Percentiles rank a stretch among this genome's conserved stretches.
phyloP scores from a whole-genome alignment of 495 filamentous ascomycete genomes.

The Tuber indicum region DNA sequence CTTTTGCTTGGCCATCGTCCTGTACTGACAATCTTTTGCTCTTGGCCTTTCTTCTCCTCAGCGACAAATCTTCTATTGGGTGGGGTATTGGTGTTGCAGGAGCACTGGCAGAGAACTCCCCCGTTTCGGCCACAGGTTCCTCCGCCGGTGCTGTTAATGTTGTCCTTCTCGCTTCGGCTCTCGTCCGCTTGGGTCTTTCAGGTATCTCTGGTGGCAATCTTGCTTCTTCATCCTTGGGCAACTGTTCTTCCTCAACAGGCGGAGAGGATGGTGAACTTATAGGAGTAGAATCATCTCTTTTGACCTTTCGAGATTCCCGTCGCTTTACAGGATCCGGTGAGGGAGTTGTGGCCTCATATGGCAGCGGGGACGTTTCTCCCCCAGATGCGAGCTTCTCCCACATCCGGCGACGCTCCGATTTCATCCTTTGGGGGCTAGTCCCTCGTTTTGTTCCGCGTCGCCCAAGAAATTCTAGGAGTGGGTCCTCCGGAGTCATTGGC shows the following conservation, averaged over 20 bases:
- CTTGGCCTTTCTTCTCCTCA: conserved; percentile 17
- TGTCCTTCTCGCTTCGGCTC: conserved; percentile 21
- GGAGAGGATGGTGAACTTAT: conserved; percentile 19
- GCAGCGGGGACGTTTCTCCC: neutral
- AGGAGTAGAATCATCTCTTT: conserved; percentile 22
- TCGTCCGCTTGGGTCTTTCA: conserved; percentile 22
- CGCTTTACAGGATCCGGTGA: conserved; percentile 25
- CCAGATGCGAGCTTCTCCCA: neutral
- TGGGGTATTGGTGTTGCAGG: conserved; percentile 11
- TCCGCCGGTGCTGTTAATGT: conserved; percentile 2
- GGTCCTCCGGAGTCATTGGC: conserved; percentile 33
- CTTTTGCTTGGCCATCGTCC: neutral
- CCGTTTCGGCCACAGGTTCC: conserved; percentile 8
- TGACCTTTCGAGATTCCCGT: conserved; percentile 25
- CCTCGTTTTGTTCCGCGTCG: conserved; percentile 31
- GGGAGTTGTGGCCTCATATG: conserved; percentile 25
- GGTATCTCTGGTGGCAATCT: conserved; percentile 17
- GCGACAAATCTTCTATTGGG: conserved; percentile 19
- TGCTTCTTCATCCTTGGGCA: conserved; percentile 13
- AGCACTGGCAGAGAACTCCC: conserved; percentile 8
- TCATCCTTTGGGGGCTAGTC: conserved; percentile 22
- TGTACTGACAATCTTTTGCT: conserved; percentile 21
- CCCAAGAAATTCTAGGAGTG: conserved; percentile 25
- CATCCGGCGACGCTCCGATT: conserved; percentile 1
- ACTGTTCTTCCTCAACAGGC: conserved; percentile 15